A percentile compares a stretch with the other conserved stretches of the same genome.
Evolutionary conservation across 345 rosid genomes (phyloP).

Genomic region (Pugionium cornutum): DNA sequence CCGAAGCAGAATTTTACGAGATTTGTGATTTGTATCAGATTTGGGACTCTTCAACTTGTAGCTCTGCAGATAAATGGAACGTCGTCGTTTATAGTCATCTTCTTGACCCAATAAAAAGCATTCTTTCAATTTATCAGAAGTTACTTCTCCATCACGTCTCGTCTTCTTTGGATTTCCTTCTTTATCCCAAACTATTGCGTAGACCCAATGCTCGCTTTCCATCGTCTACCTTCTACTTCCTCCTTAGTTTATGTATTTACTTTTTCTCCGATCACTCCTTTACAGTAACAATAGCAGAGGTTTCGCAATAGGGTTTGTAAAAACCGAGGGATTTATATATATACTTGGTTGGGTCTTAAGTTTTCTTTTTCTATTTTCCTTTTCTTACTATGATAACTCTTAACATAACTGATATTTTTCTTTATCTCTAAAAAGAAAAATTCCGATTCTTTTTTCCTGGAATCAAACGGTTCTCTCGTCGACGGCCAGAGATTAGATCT

Average conservation of each 20-base stretch:
- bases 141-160: slow-evolving; percentile 11
- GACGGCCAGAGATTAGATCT: slow-evolving; percentile 56
- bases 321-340: too few relatives aligned
- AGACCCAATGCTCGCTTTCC: slow-evolving; percentile 21
- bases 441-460: slow-evolving; percentile 41
- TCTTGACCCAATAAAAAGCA: background rate
- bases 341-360: too few relatives aligned
- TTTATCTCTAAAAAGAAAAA: too few relatives aligned
- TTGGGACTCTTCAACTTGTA: slow-evolving; percentile 19
- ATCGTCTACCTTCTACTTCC: background rate
- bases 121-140: background rate
- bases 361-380: too few relatives aligned
- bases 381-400: too few relatives aligned
- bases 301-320: too few relatives aligned
- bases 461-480: slow-evolving; percentile 52
- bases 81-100: slow-evolving; percentile 19
- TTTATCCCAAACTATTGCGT: slow-evolving; percentile 27
- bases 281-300: too few relatives aligned
- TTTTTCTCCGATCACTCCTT: background rate
- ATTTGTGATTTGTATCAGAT: background rate
- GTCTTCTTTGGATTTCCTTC: slow-evolving; percentile 24
- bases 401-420: too few relatives aligned
- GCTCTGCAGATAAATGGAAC: slow-evolving; percentile 11
- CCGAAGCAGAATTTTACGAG: slow-evolving; percentile 17
- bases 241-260: too few relatives aligned